These are phyloP conservation scores for Termitomyces sp. DNA, from an alignment of 768 basidiomycete species.

Conservation along the genomic window DNA sequence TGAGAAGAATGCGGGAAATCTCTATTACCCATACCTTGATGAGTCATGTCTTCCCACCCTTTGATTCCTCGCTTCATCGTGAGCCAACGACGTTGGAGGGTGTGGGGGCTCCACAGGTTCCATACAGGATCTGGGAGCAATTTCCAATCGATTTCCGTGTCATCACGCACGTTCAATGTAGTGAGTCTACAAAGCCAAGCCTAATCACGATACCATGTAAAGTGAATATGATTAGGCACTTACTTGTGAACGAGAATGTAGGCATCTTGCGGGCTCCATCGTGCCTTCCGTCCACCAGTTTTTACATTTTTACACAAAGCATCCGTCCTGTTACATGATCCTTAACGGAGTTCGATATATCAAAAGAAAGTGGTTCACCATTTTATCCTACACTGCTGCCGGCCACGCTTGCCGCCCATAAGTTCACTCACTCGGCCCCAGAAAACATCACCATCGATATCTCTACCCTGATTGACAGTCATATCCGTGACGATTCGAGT, in stretches of 20 bases:
- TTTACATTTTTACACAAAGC: slow-evolving; percentile 69
- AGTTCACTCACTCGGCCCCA: slow-evolving; percentile 75
- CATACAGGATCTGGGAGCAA: slow-evolving; percentile 67
- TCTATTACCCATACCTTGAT: slow-evolving; percentile 49
- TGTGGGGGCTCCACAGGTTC: slow-evolving; percentile 84
- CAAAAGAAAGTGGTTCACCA: slow-evolving; percentile 43
- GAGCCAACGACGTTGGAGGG: slow-evolving; percentile 75
- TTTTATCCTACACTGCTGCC: slow-evolving; percentile 87
- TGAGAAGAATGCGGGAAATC: slow-evolving; percentile 1
- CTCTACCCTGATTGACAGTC: slow-evolving; percentile 68
- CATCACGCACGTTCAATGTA: slow-evolving; percentile 70
- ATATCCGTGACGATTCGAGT: slow-evolving; percentile 73
- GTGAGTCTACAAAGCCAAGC: slow-evolving; percentile 50
- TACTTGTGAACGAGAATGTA: slow-evolving; percentile 83
- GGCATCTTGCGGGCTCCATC: slow-evolving; percentile 76
- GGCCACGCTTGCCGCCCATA: slow-evolving; percentile 73
- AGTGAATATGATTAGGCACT: slow-evolving; percentile 17
- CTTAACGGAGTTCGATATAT: not conserved
- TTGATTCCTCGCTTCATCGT: slow-evolving; percentile 77
- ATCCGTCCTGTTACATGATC: slow-evolving; percentile 57
- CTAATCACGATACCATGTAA: slow-evolving; percentile 4
- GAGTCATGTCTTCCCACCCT: slow-evolving; percentile 78
- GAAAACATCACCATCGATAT: slow-evolving; percentile 76
- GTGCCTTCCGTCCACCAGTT: slow-evolving; percentile 63
- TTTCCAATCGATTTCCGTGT: slow-evolving; percentile 87